Evolutionary conservation across 768 basidiomycete genomes (phyloP).

Genomic region (Lentinula raphanica): DNA sequence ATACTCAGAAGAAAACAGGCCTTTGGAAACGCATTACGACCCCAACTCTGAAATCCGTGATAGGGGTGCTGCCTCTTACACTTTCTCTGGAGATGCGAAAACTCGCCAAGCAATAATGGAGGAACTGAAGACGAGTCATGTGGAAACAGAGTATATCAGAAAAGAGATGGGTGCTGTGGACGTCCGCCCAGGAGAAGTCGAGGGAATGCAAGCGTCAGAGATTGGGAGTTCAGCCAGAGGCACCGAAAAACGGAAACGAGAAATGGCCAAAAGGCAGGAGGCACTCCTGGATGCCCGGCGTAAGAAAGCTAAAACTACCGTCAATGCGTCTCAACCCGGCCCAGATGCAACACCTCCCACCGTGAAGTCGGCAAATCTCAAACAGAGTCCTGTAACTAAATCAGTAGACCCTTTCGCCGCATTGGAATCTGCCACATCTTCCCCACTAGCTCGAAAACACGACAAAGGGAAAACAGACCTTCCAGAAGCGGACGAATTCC

Average conservation of each 20-base stretch:
- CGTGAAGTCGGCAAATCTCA: neutral
- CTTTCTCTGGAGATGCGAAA: slow-evolving; percentile 85
- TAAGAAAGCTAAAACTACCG: slow-evolving; percentile 38
- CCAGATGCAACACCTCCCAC: slow-evolving; percentile 1
- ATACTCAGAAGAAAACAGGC: slow-evolving; percentile 66
- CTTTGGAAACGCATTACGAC: slow-evolving; percentile 77
- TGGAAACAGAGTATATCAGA: slow-evolving; percentile 65
- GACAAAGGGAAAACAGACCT: slow-evolving; percentile 15
- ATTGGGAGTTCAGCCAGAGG: slow-evolving; percentile 32
- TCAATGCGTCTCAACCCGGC: slow-evolving; percentile 7
- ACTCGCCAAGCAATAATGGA: slow-evolving; percentile 78
- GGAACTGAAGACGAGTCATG: slow-evolving; percentile 58
- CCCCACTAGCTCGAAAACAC: slow-evolving; percentile 17
- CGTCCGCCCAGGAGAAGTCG: slow-evolving; percentile 63
- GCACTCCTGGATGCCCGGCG: slow-evolving; percentile 66
- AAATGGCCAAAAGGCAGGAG: slow-evolving; percentile 24
- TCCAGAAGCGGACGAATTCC: slow-evolving; percentile 55
- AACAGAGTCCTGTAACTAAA: slow-evolving; percentile 3
- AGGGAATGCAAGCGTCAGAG: slow-evolving; percentile 55
- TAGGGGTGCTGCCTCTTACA: slow-evolving; percentile 88
- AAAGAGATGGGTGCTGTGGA: slow-evolving; percentile 58
- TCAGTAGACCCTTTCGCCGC: slow-evolving; percentile 45
- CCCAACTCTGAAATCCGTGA: slow-evolving; percentile 76
- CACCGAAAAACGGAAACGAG: slow-evolving; percentile 20
- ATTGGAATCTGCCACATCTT: slow-evolving; percentile 32